Evolutionary conservation across 441 rosid genomes (phyloP), one percentile per base, ranked within the genome.

Genomic region (Erodium chrysanthum): DNA sequence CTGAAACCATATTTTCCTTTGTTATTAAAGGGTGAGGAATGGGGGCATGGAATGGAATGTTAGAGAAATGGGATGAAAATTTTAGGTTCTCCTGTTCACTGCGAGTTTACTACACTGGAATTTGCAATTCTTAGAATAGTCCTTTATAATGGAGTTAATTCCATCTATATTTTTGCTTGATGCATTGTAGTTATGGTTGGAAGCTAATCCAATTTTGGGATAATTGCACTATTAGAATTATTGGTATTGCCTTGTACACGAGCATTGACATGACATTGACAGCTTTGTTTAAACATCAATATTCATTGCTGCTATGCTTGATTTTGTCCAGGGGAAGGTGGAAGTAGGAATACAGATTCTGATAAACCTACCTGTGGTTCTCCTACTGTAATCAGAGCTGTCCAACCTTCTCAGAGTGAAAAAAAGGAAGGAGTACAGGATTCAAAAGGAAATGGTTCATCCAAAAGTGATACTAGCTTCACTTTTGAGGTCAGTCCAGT

Each of bases 401-500:
- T 86, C 0, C 79, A 80, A 75, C 82, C 66, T 73, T 81, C 88
- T 64, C 78, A 68, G 66, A 67, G 50, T 66, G 84, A 75, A 78
- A 76, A 40, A 67, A 71, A 74, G 44, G 76, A 71, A 72, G 81
- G 70, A 15, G 80, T 74, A 73, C 79, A 65, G 50, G 78, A 82
- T 72, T 64, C 75, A 54, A 78, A 81, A 58, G 83, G 70, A 75
- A 82, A 60, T 52, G 77, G 76, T 74, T 67, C 78, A 33, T 65
- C 82, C 50, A 77, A 81, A 70, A 84, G 83, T 75, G 90, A 80
- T 18, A 77, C 72, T 68, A 83, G 84, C 76, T 77, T 85, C 78
- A 86, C 86, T 54, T 84, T 84, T 70, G 85, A 82, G 79, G 84
- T 85, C 15, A 74, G 65, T 66, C 75, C 84, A n/a, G 44, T 74